These are phyloP conservation scores for Nemania abortiva DNA, from an alignment of 2,329 filamentous ascomycete species.

Conservation along the genomic window DNA sequence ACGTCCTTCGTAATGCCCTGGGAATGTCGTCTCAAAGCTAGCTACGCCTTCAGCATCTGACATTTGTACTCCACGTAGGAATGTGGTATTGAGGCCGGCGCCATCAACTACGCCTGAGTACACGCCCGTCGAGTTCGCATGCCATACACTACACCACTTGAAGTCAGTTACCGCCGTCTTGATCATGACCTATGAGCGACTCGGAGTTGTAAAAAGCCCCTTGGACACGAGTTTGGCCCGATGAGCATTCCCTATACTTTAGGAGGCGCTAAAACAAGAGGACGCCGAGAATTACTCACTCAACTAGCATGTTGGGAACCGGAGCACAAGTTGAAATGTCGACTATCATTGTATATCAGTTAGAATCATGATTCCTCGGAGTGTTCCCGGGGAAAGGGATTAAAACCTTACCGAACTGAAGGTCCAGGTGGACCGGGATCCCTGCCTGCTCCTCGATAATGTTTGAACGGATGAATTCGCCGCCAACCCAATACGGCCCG, in stretches of 20 bases:
- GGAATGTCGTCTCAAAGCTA: constrained; percentile 58
- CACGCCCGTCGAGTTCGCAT: constrained; percentile 57
- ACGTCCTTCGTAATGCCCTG: constrained; percentile 60
- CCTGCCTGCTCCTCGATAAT: constrained; percentile 52
- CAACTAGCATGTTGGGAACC: constrained; percentile 50
- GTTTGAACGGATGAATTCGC: constrained; percentile 52
- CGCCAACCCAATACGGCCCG: constrained; percentile 48
- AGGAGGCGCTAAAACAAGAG: background rate
- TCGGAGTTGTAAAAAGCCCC: no score
- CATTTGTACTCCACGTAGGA: constrained; percentile 59
- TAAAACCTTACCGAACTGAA: constrained; percentile 48
- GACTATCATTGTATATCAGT: constrained; percentile 33
- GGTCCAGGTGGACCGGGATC: constrained; percentile 53
- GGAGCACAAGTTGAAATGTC: constrained; percentile 52
- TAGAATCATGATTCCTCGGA: background rate
- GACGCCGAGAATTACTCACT: constrained; percentile 31
- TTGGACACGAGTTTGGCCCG: no score
- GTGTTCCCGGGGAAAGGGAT: background rate
- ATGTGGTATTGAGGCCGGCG: constrained; percentile 56
- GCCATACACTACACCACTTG: constrained; percentile 47
- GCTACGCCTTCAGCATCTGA: constrained; percentile 57
- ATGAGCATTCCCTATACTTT: background rate
- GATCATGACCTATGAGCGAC: background rate
- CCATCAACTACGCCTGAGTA: constrained; percentile 54
- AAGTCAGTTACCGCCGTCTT: background rate